phyloP scores from a whole-genome alignment of 768 basidiomycete species.

The Psilocybe sp. region DNA sequence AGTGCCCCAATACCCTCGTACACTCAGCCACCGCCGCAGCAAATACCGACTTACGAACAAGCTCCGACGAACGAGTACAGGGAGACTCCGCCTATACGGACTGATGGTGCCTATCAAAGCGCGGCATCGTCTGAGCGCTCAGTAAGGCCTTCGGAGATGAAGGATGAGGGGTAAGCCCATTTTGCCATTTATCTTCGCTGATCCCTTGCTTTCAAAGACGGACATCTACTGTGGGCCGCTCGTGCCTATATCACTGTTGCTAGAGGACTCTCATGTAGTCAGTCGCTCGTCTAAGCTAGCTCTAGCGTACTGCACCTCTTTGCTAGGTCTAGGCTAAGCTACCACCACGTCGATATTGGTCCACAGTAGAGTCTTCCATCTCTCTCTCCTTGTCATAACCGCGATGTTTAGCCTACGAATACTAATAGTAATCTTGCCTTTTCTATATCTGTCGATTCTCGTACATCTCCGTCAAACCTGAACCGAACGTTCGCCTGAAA shows the following conservation, averaged over 20 bases:
- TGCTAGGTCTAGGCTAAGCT: slow-evolving; percentile 79
- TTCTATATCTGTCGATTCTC: slow-evolving; percentile 36
- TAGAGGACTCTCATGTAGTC: slow-evolving; percentile 59
- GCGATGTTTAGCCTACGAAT: slow-evolving; percentile 68
- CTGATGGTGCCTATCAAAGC: slow-evolving; percentile 40
- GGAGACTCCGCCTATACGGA: slow-evolving; percentile 30
- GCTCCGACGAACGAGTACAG: slow-evolving; percentile 53
- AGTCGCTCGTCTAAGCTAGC: slow-evolving; percentile 67
- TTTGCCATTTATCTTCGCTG: slow-evolving; percentile 22
- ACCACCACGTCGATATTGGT: slow-evolving; percentile 40
- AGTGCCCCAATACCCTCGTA: slow-evolving; percentile 28
- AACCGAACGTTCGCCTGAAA: slow-evolving; percentile 14
- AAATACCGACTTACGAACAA: slow-evolving; percentile 79
- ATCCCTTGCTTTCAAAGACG: slow-evolving; percentile 18
- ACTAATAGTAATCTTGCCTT: slow-evolving; percentile 75
- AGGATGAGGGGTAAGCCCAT: slow-evolving; percentile 94
- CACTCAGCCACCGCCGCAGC: slow-evolving; percentile 50
- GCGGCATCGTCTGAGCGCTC: slow-evolving; percentile 55
- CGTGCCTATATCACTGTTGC: slow-evolving; percentile 19
- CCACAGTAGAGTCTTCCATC: slow-evolving; percentile 73
- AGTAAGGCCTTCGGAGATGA: slow-evolving; percentile 86
- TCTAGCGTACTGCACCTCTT: slow-evolving; percentile 62
- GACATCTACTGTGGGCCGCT: slow-evolving; percentile 25
- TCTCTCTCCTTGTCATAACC: slow-evolving; percentile 55
- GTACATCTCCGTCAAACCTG: slow-evolving; percentile 20